Base-by-base conservation (phyloP, 352 stramenopile genomes). In the Aphanomyces astaci region DNA sequence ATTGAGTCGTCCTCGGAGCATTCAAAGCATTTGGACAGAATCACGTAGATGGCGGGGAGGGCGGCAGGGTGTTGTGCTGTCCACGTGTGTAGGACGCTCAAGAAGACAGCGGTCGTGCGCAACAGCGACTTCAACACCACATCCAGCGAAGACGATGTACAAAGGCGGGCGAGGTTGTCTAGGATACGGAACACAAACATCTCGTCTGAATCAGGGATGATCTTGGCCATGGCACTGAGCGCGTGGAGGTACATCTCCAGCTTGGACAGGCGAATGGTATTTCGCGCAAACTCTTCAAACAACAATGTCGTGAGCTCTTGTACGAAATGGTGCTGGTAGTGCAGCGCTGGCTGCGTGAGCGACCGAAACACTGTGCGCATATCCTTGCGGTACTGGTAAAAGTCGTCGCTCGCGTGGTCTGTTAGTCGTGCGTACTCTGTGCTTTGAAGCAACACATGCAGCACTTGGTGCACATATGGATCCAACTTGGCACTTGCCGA, bases 211-310 rank as follows among this genome's bases (percentile, higher is more conserved):
- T 65, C 56, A 3, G 24, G n/a, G 31, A 65, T 54, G 1, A 19
- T 19, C 22, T 65, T 65, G 25, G 56, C 39, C 17, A 65, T 46
- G n/a, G 56, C 56, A 30, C 56, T 65, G 11, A 65, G 40, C 1
- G 56, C 56, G 53, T 65, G 56, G 11, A 65, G 22, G 3, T 46
- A 46, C 10, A 48, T 22, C 53, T 65, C 56, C 22, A 65, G 19
- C 36, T 15, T 59, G 17, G 51, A n/a, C 17, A 59, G n/a, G 51
- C 51, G 51, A 0, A 15, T 28, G 24, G 22, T 19, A 25, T 53
- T 17, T 9, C 17, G 45, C 17, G 32, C 31, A 24, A 45, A 62
- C 28, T 49, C 56, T 13, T 46, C 25, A n/a, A 51, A 36, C 19
- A 65, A n/a, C 33, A 27, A 9, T 3, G 31, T 2, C 3, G 48